Conservation (phyloP, 495 filamentous ascomycete genomes). For the Penicillium simplicissimum region DNA sequence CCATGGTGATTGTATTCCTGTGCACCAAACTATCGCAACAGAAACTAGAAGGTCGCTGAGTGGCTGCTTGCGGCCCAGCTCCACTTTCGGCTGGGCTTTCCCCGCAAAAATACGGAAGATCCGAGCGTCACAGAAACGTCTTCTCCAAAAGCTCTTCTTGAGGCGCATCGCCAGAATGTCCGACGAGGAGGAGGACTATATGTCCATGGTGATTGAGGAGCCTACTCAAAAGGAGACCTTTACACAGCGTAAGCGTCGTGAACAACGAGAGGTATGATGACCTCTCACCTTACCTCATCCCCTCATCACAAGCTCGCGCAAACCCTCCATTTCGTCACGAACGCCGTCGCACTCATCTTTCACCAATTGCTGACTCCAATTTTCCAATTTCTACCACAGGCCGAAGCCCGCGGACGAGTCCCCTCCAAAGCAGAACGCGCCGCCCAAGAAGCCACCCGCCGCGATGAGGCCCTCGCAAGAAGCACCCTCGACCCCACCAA, state of each 20-base stretch:
- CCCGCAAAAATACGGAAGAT: constrained; percentile 26
- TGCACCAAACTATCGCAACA: too few species aligned
- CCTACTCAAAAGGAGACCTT: constrained; percentile 57
- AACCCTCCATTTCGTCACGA: neutral
- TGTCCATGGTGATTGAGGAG: constrained; percentile 63
- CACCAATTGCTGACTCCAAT: neutral
- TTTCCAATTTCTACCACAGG: constrained; percentile 20
- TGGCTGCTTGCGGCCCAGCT: constrained; percentile 1
- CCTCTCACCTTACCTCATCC: neutral
- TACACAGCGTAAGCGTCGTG: constrained; percentile 54
- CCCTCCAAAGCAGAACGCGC: constrained; percentile 80
- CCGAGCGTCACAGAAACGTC: neutral
- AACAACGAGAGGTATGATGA: constrained; percentile 52
- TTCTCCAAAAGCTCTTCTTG: neutral
- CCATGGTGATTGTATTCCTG: too few species aligned
- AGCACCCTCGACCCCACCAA: constrained; percentile 64
- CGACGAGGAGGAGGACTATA: constrained; percentile 62
- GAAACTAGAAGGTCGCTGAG: too few species aligned
- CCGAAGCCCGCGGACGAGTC: constrained; percentile 47
- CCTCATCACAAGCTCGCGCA: neutral
- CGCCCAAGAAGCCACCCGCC: constrained; percentile 63
- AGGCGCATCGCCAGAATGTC: constrained; percentile 22
- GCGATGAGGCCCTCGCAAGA: constrained; percentile 71
- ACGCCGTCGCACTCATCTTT: neutral
- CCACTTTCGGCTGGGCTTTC: constrained; percentile 6